A percentile compares a stretch with the other conserved stretches of the same genome.
These are phyloP conservation scores for Candida takata DNA, from an alignment of 805 yeast species.

Conservation along the genomic window DNA sequence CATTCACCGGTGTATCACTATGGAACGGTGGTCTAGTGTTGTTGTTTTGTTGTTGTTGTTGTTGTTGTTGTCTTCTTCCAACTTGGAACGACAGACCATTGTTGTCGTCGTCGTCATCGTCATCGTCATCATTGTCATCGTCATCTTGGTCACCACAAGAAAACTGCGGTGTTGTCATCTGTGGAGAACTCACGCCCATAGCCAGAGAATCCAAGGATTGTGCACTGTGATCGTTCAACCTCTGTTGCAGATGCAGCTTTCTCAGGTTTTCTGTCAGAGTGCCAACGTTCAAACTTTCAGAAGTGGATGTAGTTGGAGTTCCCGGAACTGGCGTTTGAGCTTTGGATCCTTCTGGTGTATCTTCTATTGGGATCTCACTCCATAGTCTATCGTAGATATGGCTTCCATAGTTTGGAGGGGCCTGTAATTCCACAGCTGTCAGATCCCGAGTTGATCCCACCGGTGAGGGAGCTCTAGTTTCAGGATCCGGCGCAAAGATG, in stretches of 20 bases:
- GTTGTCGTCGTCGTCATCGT: slow-evolving; percentile 20
- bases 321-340: slow-evolving; percentile 25
- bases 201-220: slow-evolving; percentile 21
- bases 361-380: slow-evolving; percentile 44
- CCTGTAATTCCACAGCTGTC: slow-evolving; percentile 43
- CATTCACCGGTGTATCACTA: slow-evolving; percentile 22
- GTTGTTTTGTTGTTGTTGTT: background rate
- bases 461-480: slow-evolving; percentile 18
- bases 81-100: slow-evolving; percentile 15
- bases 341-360: slow-evolving; percentile 26
- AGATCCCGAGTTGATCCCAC: slow-evolving; percentile 13
- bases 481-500: slow-evolving; percentile 33
- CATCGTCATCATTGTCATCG: slow-evolving; percentile 11
- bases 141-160: background rate
- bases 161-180: background rate
- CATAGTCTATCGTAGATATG: slow-evolving; percentile 78
- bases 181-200: slow-evolving; percentile 1
- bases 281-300: slow-evolving; percentile 21
- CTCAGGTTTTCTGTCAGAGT: slow-evolving; percentile 45
- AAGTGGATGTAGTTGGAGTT: slow-evolving; percentile 15
- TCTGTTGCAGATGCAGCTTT: slow-evolving; percentile 42
- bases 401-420: slow-evolving; percentile 81
- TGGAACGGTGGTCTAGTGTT: slow-evolving; percentile 12
- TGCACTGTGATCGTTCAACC: slow-evolving; percentile 33
- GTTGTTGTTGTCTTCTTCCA: background rate